Evolutionary conservation across 805 yeast genomes (phyloP), one percentile per base, ranked within the genome.

Genomic region (Candida tallmaniae): DNA sequence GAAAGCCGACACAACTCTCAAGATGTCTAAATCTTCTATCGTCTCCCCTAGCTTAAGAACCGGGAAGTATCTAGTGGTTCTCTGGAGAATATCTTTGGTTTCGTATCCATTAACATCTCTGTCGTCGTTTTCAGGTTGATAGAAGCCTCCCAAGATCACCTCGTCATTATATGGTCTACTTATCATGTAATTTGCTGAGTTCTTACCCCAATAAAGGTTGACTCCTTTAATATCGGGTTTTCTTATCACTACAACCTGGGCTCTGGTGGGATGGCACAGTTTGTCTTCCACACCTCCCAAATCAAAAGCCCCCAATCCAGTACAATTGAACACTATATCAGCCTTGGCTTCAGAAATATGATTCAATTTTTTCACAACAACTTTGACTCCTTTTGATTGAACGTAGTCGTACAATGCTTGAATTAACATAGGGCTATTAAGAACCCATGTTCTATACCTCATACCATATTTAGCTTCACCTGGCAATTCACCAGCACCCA

Each of bases 131-230:
- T 71, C 74, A 43, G 69, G 68, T 44, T 83, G 88, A 45, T 78
- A 54, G 45, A 69, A 84, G 1, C 95, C 95, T 17, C 95, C 95
- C 12, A 85, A 65, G 27, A 85, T 69, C 20, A 84, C 68, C 42
- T 82, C 81, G 38, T 78, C 83, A 35, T 73, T 68, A 36, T 65
- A 58, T 0, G 89, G 87, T 41, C 90, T 69, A 38, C 86, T 87
- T 52, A 83, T 83, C 61, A 39, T 67, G 45, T 83, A 83, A 0
- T 87, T 80, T 4, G 83, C 59, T 21, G 32, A 65, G 31, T 68
- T 73, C 3, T 54, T 56, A n/a, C 82, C 81, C 83, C 83, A 78
- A 32, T 75, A 58, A 64, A 76, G 49, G 39, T 56, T 58, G 51
- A 81, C 82, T 46, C 74, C 77, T 52, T 57, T 32, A 60, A 83